phyloP scores from a whole-genome alignment of 305 asterid genomes.

The Fraxinus baroniana region DNA sequence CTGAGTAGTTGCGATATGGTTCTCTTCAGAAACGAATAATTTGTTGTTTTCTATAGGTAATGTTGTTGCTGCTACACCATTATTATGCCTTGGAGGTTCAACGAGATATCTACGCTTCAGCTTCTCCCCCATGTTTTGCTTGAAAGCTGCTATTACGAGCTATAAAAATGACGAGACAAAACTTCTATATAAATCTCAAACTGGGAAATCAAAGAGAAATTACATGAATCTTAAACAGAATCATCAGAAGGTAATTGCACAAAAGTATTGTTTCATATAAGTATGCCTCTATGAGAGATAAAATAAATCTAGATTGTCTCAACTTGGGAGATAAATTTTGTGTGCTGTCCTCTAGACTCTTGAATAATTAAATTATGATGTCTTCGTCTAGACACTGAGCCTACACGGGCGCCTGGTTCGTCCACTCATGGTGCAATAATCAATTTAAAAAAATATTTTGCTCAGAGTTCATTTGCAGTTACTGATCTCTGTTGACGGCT shows the following conservation, averaged over 20 bases:
- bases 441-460: neutral
- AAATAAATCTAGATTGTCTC: neutral
- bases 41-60: constrained; percentile 4
- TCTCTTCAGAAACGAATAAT: neutral
- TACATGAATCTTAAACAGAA: neutral
- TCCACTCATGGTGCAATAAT: neutral
- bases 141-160: constrained; percentile 31
- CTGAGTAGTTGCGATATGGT: constrained; percentile 1
- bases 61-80: constrained; percentile 1
- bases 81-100: constrained; percentile 21
- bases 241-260: neutral
- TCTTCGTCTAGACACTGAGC: neutral
- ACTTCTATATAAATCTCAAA: neutral
- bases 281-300: neutral
- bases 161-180: neutral
- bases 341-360: neutral
- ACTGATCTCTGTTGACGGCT: neutral
- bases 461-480: neutral
- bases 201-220: neutral
- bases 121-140: constrained; percentile 12
- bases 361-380: neutral
- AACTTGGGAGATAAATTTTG: neutral
- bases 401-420: neutral
- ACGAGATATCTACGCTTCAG: constrained; percentile 2
- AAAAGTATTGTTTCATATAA: neutral